Evolutionary conservation across 2,329 filamentous ascomycete species (phyloP), one percentile per base, ranked within the genome.

Genomic region (Exophiala sp.): DNA sequence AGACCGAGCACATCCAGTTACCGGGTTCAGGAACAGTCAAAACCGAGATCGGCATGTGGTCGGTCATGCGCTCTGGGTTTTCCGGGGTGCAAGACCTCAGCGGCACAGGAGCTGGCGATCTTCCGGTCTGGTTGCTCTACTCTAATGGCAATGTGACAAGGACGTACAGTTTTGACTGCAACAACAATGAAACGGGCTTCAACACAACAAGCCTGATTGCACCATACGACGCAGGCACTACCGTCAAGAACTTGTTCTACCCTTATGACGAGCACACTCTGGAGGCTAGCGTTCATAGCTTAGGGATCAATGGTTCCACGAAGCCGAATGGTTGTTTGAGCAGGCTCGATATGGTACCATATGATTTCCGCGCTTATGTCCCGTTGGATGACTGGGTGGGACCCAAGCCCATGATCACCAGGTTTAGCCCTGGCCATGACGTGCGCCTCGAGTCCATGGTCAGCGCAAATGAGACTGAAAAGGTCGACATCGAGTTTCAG

Each of bases 191-290:
- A n/a, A 56, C 53, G 1, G 45, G 50, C 29, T 32, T 58, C 27
- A 55, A 58, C 29, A 58, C 53, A 7, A 58, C 55, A n/a, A 77
- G 76, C 1, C 70, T 83, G 30, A 66, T 83, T 30, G 68, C 80
- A 8, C 78, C 81, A 0, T 85, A 80, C 50, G 66, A 70, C 10
- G 62, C 65, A 2, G 75, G 72, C 10, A 76, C 73, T 1, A 77
- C 70, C 1, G 80, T 85, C 53, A 79, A 77, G 60, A 83, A 82
- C 58, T 61, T 85, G 10, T 81, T 85, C 62, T 78, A 77, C 59
- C 80, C 80, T 0, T 80, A 78, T 57, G 78, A 81, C 19, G 73
- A 79, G 53, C 67, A 75, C 49, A 73, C 65, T 0, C 66, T 84
- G n/a, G 68, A 70, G 42, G 61, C 64, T 1, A 75, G 77, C 1